Evolutionary conservation across 2,329 filamentous ascomycete genomes (phyloP), one percentile per base, ranked within the genome.

Genomic region (Mycosphaerella arachidis): DNA sequence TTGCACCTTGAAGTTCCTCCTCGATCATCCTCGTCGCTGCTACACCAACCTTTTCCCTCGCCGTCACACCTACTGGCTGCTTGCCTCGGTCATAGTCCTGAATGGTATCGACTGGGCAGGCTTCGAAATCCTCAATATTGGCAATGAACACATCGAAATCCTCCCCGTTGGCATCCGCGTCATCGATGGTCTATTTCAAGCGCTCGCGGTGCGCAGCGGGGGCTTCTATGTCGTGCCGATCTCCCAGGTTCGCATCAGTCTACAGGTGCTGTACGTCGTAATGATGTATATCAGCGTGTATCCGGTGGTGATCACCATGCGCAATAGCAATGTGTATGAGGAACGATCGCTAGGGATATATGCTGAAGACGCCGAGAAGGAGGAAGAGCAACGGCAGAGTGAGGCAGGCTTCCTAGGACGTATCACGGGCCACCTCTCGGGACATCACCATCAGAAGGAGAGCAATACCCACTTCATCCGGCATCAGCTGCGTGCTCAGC

Each of bases 271-370:
- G 35, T 82, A 85, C 59, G 75, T 86, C 0, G 78, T 84, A 48
- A 86, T 87, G 84, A 87, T 87, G 84, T 87, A 86, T 71, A 85
- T 87, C 51, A 81, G 81, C 5, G 80, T 83, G 4, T 85, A 84
- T 60, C 84, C 85, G 0, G 82, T 86, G 33, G 83, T 83, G 13
- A 84, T 87, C 55, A 83, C 78, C 18, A 84, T 87, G 72, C 80
- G 84, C 48, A 80, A 82, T 56, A 82, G 79, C 33, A 86, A 84
- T 62, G 81, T 84, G 4, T 86, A 86, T 69, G 84, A 87, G 71
- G 84, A 86, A 68, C 78, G 80, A 50, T 83, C 81, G 52, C 71
- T 88, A 5, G 86, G 84, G 0, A 79, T 87, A 29, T 87, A 86
- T 67, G 72, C 75, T 10, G 68, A 74, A n/a, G 68, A 73, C 31